phyloP scores from a whole-genome alignment of 78 protist species.

The Pigoraptor vietnamica region DNA sequence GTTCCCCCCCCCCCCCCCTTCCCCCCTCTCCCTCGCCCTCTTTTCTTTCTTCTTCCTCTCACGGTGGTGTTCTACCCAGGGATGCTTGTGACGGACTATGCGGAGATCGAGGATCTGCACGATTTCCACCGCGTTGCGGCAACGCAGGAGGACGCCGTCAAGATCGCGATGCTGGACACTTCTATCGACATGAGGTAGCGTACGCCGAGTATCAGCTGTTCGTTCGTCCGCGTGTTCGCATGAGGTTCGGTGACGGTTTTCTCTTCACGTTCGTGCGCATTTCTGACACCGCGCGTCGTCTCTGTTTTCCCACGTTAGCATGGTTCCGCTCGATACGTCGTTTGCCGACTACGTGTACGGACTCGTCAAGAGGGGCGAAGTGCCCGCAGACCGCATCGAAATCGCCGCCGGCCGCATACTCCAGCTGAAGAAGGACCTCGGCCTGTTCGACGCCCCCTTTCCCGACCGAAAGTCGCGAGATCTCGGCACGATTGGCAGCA shows the following conservation, averaged over 20 bases:
- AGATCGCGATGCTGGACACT: neutral
- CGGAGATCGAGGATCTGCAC: neutral
- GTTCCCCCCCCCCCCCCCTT: too few relatives aligned
- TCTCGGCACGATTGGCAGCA: slow-evolving; percentile 36
- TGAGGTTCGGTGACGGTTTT: neutral
- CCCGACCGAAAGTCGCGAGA: slow-evolving; percentile 30
- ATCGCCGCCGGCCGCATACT: slow-evolving; percentile 12
- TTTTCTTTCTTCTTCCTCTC: too few relatives aligned
- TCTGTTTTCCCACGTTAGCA: neutral
- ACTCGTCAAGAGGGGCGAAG: slow-evolving; percentile 31
- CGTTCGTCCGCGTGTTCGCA: neutral
- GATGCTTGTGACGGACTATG: slow-evolving; percentile 21
- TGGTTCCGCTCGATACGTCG: slow-evolving; percentile 51
- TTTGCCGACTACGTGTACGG: slow-evolving; percentile 31
- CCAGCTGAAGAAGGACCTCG: slow-evolving; percentile 46
- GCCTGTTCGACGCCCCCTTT: slow-evolving; percentile 38
- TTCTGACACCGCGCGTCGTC: neutral
- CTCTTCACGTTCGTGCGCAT: neutral
- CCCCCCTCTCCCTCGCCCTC: too few relatives aligned
- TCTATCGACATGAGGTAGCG: slow-evolving; percentile 41
- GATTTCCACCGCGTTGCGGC: neutral
- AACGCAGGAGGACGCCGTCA: neutral
- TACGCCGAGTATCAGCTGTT: neutral
- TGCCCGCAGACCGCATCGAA: slow-evolving; percentile 49
- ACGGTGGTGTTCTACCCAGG: too few relatives aligned